These are phyloP conservation scores for Trichoderma gracile DNA, from an alignment of 2,329 filamentous ascomycete genomes.

Conservation along the genomic window DNA sequence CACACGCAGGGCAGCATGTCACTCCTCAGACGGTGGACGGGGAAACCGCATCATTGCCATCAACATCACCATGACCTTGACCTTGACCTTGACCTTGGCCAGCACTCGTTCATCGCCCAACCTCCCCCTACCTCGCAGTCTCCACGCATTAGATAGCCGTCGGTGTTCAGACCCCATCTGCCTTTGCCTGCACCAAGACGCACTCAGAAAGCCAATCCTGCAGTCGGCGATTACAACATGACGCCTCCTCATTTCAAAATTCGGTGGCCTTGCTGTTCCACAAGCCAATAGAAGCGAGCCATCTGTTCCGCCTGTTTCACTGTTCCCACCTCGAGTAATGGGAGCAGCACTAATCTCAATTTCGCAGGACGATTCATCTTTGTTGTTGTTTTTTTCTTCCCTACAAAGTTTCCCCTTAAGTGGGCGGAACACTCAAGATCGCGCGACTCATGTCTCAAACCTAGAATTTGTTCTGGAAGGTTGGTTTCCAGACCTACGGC, in stretches of 20 bases:
- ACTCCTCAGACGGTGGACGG: not conserved
- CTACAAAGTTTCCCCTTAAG: too few species aligned
- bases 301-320: too few species aligned
- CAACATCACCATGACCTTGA: not conserved
- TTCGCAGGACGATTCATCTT: not conserved
- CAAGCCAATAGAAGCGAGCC: not conserved
- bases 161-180: not conserved
- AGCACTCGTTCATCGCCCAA: too few species aligned
- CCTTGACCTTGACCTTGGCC: not conserved
- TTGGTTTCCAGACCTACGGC: not conserved
- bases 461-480: constrained; percentile 14
- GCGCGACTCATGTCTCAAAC: constrained; percentile 6
- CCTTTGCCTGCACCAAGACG: not conserved
- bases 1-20: constrained; percentile 12
- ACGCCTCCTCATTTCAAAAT: not conserved
- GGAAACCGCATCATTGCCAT: not conserved
- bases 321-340: too few species aligned
- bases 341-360: too few species aligned
- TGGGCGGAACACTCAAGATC: too few species aligned
- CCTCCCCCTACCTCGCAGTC: not conserved
- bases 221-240: constrained; percentile 1
- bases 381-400: not conserved
- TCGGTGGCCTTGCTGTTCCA: not conserved
- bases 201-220: not conserved
- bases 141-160: not conserved